phyloP scores from a whole-genome alignment of 73 alveolate species.

The Effrenium voratum region DNA sequence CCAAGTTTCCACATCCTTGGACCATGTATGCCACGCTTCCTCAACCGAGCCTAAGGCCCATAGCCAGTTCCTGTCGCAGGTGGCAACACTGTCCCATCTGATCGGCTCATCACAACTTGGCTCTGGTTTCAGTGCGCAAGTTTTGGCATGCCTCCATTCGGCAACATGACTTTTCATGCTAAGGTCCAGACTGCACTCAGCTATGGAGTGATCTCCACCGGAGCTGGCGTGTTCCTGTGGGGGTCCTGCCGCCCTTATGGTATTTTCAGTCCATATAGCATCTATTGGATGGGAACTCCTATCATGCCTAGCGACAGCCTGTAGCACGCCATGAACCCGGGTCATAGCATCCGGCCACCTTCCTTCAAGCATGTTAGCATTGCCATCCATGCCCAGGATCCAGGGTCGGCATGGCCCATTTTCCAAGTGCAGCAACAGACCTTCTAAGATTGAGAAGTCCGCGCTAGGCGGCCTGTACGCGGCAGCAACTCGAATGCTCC shows the following conservation, averaged over 20 bases:
- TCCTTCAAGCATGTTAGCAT: not conserved
- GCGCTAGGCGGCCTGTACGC: no score
- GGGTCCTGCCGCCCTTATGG: not conserved
- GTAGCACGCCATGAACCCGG: not conserved
- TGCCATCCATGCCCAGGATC: not conserved
- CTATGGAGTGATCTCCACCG: not conserved
- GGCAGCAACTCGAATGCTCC: no score
- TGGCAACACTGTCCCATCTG: not conserved
- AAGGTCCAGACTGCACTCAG: not conserved
- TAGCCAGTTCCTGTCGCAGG: not conserved
- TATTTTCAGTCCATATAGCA: not conserved
- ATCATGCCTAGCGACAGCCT: not conserved
- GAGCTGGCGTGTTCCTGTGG: not conserved
- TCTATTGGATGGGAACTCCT: not conserved
- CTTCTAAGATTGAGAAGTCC: no score
- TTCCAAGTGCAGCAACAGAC: no score
- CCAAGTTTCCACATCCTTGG: not conserved
- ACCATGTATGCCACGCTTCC: not conserved
- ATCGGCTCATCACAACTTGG: not conserved
- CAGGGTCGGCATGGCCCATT: no score
- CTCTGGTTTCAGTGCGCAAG: not conserved
- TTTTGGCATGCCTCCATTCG: conserved; percentile 6
- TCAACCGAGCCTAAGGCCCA: not conserved
- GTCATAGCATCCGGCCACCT: not conserved
- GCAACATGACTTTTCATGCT: not conserved